phyloP scores from a whole-genome alignment of 495 filamentous ascomycete genomes.

The Pseudotulostoma volvatum region DNA sequence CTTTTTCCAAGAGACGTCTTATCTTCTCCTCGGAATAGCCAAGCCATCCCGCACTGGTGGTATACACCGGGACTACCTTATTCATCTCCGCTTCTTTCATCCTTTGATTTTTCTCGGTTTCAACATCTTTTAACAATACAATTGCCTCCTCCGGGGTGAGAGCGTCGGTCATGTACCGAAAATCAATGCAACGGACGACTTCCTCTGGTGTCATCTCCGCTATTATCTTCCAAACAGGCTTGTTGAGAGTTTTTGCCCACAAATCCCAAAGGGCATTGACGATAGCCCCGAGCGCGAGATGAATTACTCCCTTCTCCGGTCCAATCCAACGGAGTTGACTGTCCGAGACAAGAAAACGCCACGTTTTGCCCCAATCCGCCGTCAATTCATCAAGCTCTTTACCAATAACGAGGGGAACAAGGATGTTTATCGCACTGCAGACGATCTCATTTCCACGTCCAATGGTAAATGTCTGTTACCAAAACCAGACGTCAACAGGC shows the following conservation, averaged over 20 bases:
- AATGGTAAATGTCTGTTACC: conserved; percentile 73
- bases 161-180: conserved; percentile 88
- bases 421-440: conserved; percentile 62
- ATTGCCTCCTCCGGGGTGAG: conserved; percentile 75
- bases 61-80: conserved; percentile 75
- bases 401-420: conserved; percentile 55
- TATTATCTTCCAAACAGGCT: conserved; percentile 83
- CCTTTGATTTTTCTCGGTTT: conserved; percentile 46
- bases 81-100: conserved; percentile 52
- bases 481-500: conserved; percentile 1
- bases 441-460: conserved; percentile 92
- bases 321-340: conserved; percentile 89
- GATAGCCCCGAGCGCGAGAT: conserved; percentile 77
- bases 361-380: conserved; percentile 71
- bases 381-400: conserved; percentile 62
- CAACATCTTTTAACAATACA: conserved; percentile 43
- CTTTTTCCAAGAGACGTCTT: conserved; percentile 52
- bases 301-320: conserved; percentile 88
- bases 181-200: conserved; percentile 77
- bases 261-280: conserved; percentile 94
- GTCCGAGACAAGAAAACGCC: conserved; percentile 82
- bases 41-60: conserved; percentile 84
- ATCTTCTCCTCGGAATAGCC: conserved; percentile 84
- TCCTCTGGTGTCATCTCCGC: conserved; percentile 80
- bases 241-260: conserved; percentile 72